Percentiles rank a stretch among this genome's conserved stretches.
Evolutionary conservation across 108 stramenopile genomes (phyloP).

Genomic region (Pseudonitzschia pungens): DNA sequence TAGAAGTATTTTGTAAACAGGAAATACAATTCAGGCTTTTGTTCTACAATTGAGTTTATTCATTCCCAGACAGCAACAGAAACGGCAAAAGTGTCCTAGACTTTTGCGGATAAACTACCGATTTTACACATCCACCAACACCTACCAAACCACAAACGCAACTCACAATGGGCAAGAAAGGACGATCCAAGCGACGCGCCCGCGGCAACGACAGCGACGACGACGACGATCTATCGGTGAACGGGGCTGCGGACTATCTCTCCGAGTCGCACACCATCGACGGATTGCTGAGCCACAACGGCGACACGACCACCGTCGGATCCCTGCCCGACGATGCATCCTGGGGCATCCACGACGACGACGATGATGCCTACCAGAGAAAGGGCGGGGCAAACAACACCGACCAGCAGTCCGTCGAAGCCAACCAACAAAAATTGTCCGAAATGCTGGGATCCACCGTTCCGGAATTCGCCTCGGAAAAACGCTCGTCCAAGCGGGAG

Average conservation of each 20-base stretch:
- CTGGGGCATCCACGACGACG: constrained; percentile 45
- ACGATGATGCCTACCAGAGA: constrained; percentile 12
- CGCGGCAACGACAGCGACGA: constrained; percentile 5
- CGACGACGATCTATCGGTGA: constrained; percentile 10
- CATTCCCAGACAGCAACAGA: no score
- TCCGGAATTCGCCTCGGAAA: constrained; percentile 53
- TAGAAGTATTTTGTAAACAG: no score
- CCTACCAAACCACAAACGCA: not conserved
- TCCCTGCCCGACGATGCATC: constrained; percentile 5
- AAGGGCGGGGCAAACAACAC: not conserved
- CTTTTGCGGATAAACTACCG: not conserved
- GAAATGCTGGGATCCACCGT: constrained; percentile 25
- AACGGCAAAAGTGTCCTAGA: no score
- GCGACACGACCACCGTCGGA: constrained; percentile 5
- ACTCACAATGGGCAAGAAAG: constrained; percentile 9
- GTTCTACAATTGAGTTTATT: no score
- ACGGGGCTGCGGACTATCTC: constrained; percentile 37
- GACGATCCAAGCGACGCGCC: constrained; percentile 4
- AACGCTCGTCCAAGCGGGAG: constrained; percentile 67
- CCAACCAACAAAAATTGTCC: constrained; percentile 20
- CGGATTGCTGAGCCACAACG: constrained; percentile 16
- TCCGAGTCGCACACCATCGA: constrained; percentile 53
- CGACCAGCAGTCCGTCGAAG: not conserved
- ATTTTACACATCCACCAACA: not conserved
- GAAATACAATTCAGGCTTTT: no score